Evolutionary conservation across 768 basidiomycete species (phyloP), one percentile per base, ranked within the genome.

Genomic region (Leccinum sublutescens): DNA sequence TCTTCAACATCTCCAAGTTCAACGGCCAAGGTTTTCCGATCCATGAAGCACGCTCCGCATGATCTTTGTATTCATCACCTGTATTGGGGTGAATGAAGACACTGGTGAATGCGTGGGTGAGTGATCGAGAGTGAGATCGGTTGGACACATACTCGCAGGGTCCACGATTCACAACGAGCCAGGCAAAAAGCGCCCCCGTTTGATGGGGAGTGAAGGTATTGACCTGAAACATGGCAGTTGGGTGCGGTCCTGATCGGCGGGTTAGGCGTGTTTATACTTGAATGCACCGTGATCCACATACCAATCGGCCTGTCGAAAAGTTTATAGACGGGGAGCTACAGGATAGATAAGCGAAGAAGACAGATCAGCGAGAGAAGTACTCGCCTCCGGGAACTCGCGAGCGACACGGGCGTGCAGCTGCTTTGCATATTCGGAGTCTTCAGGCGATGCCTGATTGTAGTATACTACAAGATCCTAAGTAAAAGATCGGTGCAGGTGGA

Each of bases 21-120:
- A 89, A 64, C 0, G 85, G 84, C 81, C 83, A 87, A 1, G 80
- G 77, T 36, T 66, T 76, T 6, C 88, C 88, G 66, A 90, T 87
- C 88, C 87, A 90, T 0, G 84, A 77, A 56, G 78, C 78, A 8
- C 82, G 74, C 63, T 88, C 85, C 0, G 85, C 82, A 56, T 89
- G 88, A 64, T 89, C 88, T 62, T 63, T 80, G 66, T 76, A 75
- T 1, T 74, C 21, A 61, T 89, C 73, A 23, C 77, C 75, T 5
- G 88, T 89, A 70, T 89, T 88, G 0, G 88, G 88, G 72, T 90
- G 88, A 61, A 90, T 74, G 7, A 89, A 75, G 25, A 90, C 85
- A 15, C 88, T 63, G 27, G 9, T 29, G 27, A 47, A 31, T 1
- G 17, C 5, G 7, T 34, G 33, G 50, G 34, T 61, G 15, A 66